Evolutionary conservation across 1,284 basidiomycete species (phyloP).

Genomic region (Peniophora sp.): DNA sequence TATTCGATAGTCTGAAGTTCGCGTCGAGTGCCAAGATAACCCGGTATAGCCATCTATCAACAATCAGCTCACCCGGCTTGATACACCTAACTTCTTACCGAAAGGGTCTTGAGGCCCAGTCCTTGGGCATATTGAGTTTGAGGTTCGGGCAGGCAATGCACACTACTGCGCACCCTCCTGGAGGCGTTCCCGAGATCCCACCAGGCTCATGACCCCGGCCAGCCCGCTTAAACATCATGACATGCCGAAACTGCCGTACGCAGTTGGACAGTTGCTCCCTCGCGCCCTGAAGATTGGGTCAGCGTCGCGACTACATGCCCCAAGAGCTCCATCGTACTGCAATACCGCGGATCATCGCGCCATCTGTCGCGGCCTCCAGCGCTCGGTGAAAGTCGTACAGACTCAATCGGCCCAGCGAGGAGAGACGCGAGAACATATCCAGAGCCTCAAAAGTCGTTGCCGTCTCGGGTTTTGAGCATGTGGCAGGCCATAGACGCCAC

Average conservation of each 20-base stretch:
- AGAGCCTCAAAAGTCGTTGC: slow-evolving; percentile 13
- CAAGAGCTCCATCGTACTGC: background rate
- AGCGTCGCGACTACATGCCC: background rate
- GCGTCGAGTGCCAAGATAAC: slow-evolving; percentile 19
- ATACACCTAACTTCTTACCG: background rate
- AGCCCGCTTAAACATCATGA: slow-evolving; percentile 12
- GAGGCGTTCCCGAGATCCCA: slow-evolving; percentile 4
- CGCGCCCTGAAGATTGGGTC: background rate
- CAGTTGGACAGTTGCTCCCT: background rate
- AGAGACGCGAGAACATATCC: slow-evolving; percentile 11
- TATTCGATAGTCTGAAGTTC: slow-evolving; percentile 20
- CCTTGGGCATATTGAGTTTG: slow-evolving; percentile 10
- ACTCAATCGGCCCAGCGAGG: slow-evolving; percentile 9
- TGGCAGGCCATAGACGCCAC: slow-evolving; percentile 14
- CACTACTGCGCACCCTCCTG: slow-evolving; percentile 9
- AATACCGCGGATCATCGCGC: background rate
- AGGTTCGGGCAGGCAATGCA: slow-evolving; percentile 15
- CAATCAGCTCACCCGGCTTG: background rate
- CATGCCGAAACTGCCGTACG: slow-evolving; percentile 11
- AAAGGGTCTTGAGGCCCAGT: slow-evolving; percentile 5
- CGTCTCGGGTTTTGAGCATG: slow-evolving; percentile 12
- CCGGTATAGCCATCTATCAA: slow-evolving; percentile 16
- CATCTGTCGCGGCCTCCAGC: slow-evolving; percentile 9
- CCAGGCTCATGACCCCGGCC: slow-evolving; percentile 7
- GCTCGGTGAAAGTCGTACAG: slow-evolving; percentile 11